phyloP scores from a whole-genome alignment of 169 alveolate genomes.

The Plasmodium falciparum region DNA sequence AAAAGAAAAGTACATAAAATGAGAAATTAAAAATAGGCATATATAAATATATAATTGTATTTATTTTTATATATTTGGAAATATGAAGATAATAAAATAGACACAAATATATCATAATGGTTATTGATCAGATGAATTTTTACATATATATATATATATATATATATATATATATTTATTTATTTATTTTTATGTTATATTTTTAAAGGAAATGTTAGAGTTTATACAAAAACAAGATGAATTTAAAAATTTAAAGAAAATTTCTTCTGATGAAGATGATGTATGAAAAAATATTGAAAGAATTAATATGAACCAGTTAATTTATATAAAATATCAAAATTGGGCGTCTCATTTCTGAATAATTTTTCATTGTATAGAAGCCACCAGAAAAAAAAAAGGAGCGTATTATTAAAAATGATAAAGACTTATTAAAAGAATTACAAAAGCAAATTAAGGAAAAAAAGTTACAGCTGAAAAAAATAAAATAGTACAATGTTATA shows the following conservation, averaged over 20 bases:
- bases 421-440: conserved; percentile 39
- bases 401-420: conserved; percentile 54
- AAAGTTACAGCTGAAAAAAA: conserved; percentile 29
- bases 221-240: conserved; percentile 71
- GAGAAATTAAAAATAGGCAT: background rate
- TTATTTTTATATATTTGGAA: too few species aligned
- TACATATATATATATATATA: too few species aligned
- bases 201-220: conserved; percentile 63
- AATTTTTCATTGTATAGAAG: conserved; percentile 3
- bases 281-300: conserved; percentile 5
- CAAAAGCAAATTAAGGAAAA: conserved; percentile 62
- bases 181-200: background rate
- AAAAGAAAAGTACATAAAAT: conserved; percentile 31
- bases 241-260: conserved; percentile 51
- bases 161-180: too few species aligned
- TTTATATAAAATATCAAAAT: conserved; percentile 1
- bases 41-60: too few species aligned
- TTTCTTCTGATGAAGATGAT: conserved; percentile 22
- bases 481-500: background rate
- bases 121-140: too few species aligned
- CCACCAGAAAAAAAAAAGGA: conserved; percentile 11
- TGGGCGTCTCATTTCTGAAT: background rate
- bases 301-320: background rate
- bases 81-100: too few species aligned
- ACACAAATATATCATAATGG: too few species aligned